These are phyloP conservation scores for Proliferodiscus dingleyae DNA, from an alignment of 2,329 filamentous ascomycete species.

Conservation along the genomic window DNA sequence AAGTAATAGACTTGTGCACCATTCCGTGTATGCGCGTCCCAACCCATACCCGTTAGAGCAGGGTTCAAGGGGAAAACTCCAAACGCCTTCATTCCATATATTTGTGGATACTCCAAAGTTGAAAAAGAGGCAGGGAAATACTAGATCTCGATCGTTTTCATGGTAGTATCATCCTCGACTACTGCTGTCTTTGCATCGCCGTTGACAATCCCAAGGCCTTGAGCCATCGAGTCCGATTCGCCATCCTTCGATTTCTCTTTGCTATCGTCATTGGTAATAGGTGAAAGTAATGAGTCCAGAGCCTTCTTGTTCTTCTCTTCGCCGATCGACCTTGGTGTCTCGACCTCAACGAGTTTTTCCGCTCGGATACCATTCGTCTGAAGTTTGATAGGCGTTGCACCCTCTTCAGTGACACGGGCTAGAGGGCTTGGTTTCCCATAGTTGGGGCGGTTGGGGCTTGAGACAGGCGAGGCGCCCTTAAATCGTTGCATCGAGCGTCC, in stretches of 20 bases:
- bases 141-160: slow-evolving; percentile 35
- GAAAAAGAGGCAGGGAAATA: neutral
- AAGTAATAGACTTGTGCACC: slow-evolving; percentile 20
- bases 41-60: neutral
- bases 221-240: slow-evolving; percentile 10
- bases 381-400: slow-evolving; percentile 23
- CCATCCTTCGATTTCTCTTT: slow-evolving; percentile 28
- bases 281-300: slow-evolving; percentile 26
- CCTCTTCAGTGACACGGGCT: slow-evolving; percentile 70
- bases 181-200: slow-evolving; percentile 26
- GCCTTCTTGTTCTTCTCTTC: slow-evolving; percentile 25
- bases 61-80: slow-evolving; percentile 10
- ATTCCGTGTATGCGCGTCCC: slow-evolving; percentile 8
- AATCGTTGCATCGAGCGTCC: slow-evolving; percentile 69
- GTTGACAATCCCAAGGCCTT: slow-evolving; percentile 18
- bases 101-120: neutral
- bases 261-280: slow-evolving; percentile 22
- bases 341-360: slow-evolving; percentile 32
- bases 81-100: slow-evolving; percentile 24
- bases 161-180: slow-evolving; percentile 31
- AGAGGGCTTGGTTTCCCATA: slow-evolving; percentile 67
- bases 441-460: slow-evolving; percentile 60
- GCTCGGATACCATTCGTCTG: slow-evolving; percentile 21
- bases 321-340: slow-evolving; percentile 30
- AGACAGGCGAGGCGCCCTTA: slow-evolving; percentile 56